These are phyloP conservation scores for Pigoraptor vietnamica DNA, from an alignment of 78 protist species.

Conservation along the genomic window DNA sequence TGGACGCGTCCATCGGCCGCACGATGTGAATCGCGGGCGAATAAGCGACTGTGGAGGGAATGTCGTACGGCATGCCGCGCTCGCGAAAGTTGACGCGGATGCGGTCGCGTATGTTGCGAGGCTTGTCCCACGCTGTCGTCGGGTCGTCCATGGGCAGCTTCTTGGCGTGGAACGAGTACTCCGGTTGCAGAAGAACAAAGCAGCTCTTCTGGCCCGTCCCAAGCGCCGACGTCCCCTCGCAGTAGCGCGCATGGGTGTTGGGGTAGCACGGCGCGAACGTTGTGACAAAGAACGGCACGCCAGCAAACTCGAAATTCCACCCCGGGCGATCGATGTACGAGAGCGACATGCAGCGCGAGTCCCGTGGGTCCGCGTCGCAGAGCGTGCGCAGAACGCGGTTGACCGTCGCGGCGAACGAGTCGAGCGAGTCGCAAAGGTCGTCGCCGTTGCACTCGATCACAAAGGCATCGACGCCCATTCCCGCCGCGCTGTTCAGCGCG, in stretches of 20 bases:
- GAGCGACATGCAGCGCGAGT: background rate
- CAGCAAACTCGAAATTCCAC: background rate
- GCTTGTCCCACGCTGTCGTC: background rate
- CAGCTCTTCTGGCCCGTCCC: background rate
- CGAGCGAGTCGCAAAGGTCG: background rate
- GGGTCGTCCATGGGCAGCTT: background rate
- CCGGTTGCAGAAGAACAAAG: background rate
- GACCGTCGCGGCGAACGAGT: background rate
- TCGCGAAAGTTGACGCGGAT: background rate
- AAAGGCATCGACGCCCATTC: background rate
- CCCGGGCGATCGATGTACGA: background rate
- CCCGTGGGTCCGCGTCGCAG: background rate
- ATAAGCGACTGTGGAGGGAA: background rate
- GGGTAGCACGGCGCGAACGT: constrained; percentile 3
- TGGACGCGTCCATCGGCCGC: background rate
- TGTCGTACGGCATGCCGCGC: background rate
- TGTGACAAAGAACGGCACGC: background rate
- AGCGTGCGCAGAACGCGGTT: background rate
- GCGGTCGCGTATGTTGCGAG: background rate
- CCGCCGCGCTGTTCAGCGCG: background rate
- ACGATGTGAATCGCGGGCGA: background rate
- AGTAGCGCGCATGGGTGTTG: background rate
- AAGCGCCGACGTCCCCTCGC: background rate
- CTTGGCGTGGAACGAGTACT: background rate
- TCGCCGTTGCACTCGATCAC: background rate